phyloP scores from a whole-genome alignment of 1,284 basidiomycete genomes.

The Leccinum griseonigrum region DNA sequence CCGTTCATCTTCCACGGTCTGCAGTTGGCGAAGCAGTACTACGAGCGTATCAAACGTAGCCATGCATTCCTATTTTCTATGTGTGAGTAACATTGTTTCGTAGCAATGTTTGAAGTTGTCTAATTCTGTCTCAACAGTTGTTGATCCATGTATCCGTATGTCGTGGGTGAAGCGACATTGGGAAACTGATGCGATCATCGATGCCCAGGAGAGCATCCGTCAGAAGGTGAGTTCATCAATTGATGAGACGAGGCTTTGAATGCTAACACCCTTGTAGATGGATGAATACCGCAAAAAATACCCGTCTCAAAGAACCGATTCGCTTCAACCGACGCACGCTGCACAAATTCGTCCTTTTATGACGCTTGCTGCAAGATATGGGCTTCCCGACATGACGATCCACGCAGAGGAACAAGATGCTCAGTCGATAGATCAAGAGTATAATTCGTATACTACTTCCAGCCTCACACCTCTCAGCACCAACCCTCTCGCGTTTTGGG shows the following conservation, averaged over 20 bases:
- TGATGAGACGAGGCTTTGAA: no score
- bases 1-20: not conserved
- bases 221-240: not conserved
- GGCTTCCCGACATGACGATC: not conserved
- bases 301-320: no score
- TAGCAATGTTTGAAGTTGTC: not conserved
- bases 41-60: not conserved
- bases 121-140: not conserved
- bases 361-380: not conserved
- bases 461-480: not conserved
- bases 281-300: not conserved
- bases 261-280: not conserved
- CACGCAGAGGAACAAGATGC: not conserved
- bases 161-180: not conserved
- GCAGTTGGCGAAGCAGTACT: not conserved
- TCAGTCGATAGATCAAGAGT: not conserved
- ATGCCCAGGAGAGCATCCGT: not conserved
- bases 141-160: not conserved
- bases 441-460: not conserved
- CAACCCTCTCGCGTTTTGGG: not conserved
- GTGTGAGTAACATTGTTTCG: not conserved
- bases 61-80: not conserved
- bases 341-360: not conserved
- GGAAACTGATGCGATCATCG: not conserved
- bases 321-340: not conserved